Percentiles rank a stretch among this genome's conserved stretches.
Conservation (phyloP, 495 filamentous ascomycete species). For the Penicillium fimorum region DNA sequence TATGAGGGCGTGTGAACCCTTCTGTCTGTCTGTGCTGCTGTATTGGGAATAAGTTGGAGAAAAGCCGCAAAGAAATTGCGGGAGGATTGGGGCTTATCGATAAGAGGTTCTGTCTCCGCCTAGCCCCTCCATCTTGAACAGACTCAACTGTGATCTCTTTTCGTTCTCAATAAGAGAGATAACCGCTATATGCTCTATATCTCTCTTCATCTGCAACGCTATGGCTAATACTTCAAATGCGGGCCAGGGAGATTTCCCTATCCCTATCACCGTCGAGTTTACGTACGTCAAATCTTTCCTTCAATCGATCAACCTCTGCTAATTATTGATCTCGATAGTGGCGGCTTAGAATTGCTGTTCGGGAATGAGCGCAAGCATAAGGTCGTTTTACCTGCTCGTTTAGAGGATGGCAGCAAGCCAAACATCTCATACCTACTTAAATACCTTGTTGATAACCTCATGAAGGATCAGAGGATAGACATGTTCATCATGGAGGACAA, state of each 20-base stretch:
- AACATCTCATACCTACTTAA: constrained; percentile 76
- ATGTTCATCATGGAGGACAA: constrained; percentile 85
- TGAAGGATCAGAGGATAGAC: constrained; percentile 84
- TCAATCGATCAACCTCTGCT: constrained; percentile 3
- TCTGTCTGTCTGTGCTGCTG: not conserved
- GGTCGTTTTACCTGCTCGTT: constrained; percentile 63
- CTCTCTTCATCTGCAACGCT: not conserved
- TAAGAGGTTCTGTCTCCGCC: constrained; percentile 32
- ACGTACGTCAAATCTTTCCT: constrained; percentile 50
- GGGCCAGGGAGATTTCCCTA: constrained; percentile 13
- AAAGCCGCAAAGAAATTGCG: constrained; percentile 29
- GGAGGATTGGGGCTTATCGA: constrained; percentile 42
- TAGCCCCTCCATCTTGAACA: constrained; percentile 16
- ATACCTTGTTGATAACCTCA: constrained; percentile 77
- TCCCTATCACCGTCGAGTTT: constrained; percentile 70
- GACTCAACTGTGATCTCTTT: constrained; percentile 8
- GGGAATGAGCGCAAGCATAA: constrained; percentile 71
- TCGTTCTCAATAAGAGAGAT: not conserved
- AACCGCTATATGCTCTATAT: not conserved
- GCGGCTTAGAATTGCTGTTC: constrained; percentile 95
- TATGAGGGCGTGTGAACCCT: not conserved
- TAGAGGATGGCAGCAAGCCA: constrained; percentile 54
- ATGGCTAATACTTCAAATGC: constrained; percentile 14
- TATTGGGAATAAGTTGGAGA: constrained; percentile 14
- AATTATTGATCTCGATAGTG: constrained; percentile 50